Percentiles rank a stretch among this genome's conserved stretches.
These are phyloP conservation scores for Nicotiana benthamiana DNA, from an alignment of 257 asterid genomes.

Conservation along the genomic window DNA sequence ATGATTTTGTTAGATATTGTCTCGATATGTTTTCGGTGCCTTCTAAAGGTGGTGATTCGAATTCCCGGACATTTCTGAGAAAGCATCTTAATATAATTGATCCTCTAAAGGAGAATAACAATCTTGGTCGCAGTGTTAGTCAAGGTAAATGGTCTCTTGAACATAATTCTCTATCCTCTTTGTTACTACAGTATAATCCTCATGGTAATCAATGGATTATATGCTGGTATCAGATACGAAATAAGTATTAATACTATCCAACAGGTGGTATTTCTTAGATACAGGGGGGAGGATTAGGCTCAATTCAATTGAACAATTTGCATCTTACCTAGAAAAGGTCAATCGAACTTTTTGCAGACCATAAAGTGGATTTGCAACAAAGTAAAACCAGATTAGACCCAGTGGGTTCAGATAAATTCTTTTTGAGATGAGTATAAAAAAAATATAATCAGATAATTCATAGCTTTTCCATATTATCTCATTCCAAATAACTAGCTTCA, in stretches of 20 bases:
- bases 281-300: neutral
- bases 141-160: constrained; percentile 39
- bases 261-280: neutral
- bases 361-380: neutral
- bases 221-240: neutral
- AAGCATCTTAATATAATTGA: constrained; percentile 79
- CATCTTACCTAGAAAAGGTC: neutral
- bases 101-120: constrained; percentile 68
- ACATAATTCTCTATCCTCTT: constrained; percentile 1
- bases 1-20: constrained; percentile 54
- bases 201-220: neutral
- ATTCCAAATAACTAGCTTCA: neutral
- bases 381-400: neutral
- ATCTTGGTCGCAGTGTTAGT: constrained; percentile 83
- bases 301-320: neutral
- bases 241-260: neutral
- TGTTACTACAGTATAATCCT: neutral
- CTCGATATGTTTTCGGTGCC: constrained; percentile 56
- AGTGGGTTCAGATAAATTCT: neutral
- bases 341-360: neutral
- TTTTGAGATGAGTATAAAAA: neutral
- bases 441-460: neutral
- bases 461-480: neutral
- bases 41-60: constrained; percentile 32
- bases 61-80: constrained; percentile 38